phyloP scores from a whole-genome alignment of 2,329 filamentous ascomycete species.

The Bipolaris cookei region DNA sequence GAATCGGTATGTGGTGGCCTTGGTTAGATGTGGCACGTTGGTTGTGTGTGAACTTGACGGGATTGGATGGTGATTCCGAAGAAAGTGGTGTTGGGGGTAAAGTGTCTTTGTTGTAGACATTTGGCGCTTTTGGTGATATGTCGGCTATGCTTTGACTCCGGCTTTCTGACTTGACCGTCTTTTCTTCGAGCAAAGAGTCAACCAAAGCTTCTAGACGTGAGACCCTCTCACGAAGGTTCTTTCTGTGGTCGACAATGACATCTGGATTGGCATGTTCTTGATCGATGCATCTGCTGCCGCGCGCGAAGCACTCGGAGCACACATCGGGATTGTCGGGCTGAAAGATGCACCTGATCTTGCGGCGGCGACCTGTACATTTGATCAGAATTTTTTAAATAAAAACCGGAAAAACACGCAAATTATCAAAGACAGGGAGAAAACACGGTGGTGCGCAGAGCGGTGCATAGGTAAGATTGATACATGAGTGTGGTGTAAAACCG shows the following conservation, averaged over 20 bases:
- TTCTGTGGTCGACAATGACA: conserved; percentile 50
- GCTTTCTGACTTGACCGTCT: conserved; percentile 40
- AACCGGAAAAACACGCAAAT: conserved; percentile 4
- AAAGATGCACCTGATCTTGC: conserved; percentile 59
- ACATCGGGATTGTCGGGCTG: conserved; percentile 47
- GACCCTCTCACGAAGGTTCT: conserved; percentile 53
- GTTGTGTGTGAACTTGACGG: conserved; percentile 24
- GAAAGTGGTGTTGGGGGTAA: conserved; percentile 45
- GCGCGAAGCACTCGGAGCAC: conserved; percentile 56
- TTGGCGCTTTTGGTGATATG: conserved; percentile 35
- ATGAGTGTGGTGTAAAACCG: conserved; percentile 5
- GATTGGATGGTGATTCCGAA: conserved; percentile 36
- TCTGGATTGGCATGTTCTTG: conserved; percentile 53
- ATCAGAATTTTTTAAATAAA: conserved; percentile 28
- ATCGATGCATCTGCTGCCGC: conserved; percentile 54
- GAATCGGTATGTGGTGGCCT: conserved; percentile 46
- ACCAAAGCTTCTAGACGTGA: conserved; percentile 52
- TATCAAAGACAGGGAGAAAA: neutral
- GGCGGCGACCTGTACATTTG: conserved; percentile 51
- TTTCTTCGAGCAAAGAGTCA: conserved; percentile 48
- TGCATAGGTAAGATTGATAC: conserved; percentile 7
- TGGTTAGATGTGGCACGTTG: conserved; percentile 34
- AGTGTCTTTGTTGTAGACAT: conserved; percentile 31
- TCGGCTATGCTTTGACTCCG: conserved; percentile 34
- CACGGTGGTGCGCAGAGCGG: conserved; percentile 7